phyloP scores from a whole-genome alignment of 257 asterid genomes.

The Penstemon eatonii region DNA sequence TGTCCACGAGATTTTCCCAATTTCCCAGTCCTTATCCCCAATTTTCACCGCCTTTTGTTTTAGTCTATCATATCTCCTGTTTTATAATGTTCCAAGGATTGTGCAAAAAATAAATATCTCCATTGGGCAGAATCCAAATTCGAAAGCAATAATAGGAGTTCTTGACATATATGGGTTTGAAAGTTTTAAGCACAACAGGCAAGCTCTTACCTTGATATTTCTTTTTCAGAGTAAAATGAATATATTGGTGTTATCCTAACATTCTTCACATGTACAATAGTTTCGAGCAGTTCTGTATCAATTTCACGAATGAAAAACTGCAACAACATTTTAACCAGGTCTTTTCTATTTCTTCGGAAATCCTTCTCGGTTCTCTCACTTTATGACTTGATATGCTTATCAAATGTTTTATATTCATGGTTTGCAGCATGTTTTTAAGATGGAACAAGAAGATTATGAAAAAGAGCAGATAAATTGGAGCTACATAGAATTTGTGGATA shows the following conservation, averaged over 20 bases:
- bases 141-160: slow-evolving; percentile 91
- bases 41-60: too few species aligned
- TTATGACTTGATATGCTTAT: slow-evolving; percentile 28
- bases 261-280: slow-evolving; percentile 43
- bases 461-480: slow-evolving; percentile 97
- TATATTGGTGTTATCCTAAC: slow-evolving; percentile 31
- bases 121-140: slow-evolving; percentile 97
- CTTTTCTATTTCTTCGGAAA: slow-evolving; percentile 27
- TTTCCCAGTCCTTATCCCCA: too few species aligned
- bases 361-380: slow-evolving; percentile 23
- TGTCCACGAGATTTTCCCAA: too few species aligned
- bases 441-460: slow-evolving; percentile 99
- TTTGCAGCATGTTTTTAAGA: slow-evolving; percentile 96
- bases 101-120: slow-evolving; percentile 89
- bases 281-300: slow-evolving; percentile 99
- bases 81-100: slow-evolving; percentile 57
- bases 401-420: slow-evolving; percentile 29
- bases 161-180: slow-evolving; percentile 98
- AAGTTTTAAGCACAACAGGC: slow-evolving; percentile 84
- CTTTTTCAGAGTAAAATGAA: slow-evolving; percentile 16
- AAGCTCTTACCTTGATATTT: slow-evolving; percentile 29
- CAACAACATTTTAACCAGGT: slow-evolving; percentile 99
- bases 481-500: slow-evolving; percentile 98
- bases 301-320: slow-evolving; percentile 95
- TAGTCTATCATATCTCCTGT: too few species aligned